A percentile compares a stretch with the other conserved stretches of the same genome.
phyloP scores from a whole-genome alignment of 2,329 filamentous ascomycete species.

The Aspergillus melleus region DNA sequence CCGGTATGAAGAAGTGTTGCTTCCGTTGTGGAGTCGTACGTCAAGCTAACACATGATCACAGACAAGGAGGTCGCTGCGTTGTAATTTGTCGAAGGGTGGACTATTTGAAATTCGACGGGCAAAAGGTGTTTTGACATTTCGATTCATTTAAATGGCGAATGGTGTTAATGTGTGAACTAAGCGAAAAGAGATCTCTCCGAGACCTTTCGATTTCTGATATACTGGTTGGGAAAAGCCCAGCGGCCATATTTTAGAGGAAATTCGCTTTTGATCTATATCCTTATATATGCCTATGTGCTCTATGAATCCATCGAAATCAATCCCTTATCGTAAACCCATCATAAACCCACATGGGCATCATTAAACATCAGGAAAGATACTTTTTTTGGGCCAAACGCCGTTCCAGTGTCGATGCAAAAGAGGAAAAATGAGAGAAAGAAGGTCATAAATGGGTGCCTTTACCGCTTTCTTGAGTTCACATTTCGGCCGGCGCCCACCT shows the following conservation, averaged over 20 bases:
- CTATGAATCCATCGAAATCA: conserved; percentile 13
- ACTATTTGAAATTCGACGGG: conserved; percentile 22
- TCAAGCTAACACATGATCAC: conserved; percentile 12
- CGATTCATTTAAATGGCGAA: conserved; percentile 31
- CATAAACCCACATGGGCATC: conserved; percentile 1
- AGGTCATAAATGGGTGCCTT: conserved; percentile 18
- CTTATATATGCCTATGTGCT: conserved; percentile 14
- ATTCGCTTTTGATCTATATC: conserved; percentile 12
- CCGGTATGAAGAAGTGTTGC: conserved; percentile 41
- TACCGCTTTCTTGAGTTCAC: conserved; percentile 72
- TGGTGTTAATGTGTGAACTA: conserved; percentile 38
- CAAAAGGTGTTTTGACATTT: conserved; percentile 24
- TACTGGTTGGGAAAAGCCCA: background rate
- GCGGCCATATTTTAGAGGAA: conserved; percentile 1
- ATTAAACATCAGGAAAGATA: conserved; percentile 5
- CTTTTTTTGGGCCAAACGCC: conserved; percentile 26
- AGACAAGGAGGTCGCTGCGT: conserved; percentile 33
- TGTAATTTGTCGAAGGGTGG: conserved; percentile 25
- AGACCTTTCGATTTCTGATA: conserved; percentile 6
- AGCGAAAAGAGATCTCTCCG: conserved; percentile 24
- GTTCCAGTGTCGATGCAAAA: conserved; percentile 15
- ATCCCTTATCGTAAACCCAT: background rate
- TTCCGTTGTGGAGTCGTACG: background rate
- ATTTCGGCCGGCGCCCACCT: conserved; percentile 80
- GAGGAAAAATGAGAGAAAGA: conserved; percentile 9